Base-by-base conservation (phyloP, 495 filamentous ascomycete species). In the Tuber magnatum region DNA sequence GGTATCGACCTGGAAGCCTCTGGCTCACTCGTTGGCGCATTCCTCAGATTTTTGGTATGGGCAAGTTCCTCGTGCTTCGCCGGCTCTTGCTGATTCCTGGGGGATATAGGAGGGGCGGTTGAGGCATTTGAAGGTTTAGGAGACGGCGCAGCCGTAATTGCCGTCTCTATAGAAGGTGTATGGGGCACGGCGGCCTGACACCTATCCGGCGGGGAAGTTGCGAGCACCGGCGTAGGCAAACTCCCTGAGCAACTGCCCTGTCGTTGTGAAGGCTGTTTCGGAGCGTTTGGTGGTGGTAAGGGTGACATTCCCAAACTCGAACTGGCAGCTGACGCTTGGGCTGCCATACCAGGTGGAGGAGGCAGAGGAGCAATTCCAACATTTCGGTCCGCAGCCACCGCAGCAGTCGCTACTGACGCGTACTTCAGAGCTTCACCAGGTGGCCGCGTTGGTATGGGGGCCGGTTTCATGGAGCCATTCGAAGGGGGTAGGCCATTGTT, bases 351-450 rank as follows among this genome's bases (percentile, higher is more conserved):
- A n/a, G 92, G 93, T 81, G 94, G 94, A 69, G 94, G 94, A 39
- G 94, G 94, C 74, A 97, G 86, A 28, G 94, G 94, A 41, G 93
- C 89, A 78, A 97, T 97, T n/a, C 94, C 94, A 16, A 97, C 91
- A 80, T 86, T 91, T 82, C 94, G 96, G 83, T 97, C 94, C 83
- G 91, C 95, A 70, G 95, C 93, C 16, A 96, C 96, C 1, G 95
- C 95, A 0, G 95, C 96, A 0, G 95, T 96, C 0, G 95, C 95
- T 0, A 95, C 95, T 32, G 95, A 97, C 43, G 96, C 95, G 83
- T 98, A 98, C 84, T 97, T 97, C 78, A 98, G 86, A 0, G 92
- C 92, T 82, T 98, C 94, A 44, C 93, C 94, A 39, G 94, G 91
- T 5, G 92, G 88, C 80, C 93, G 90, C 65, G 92, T 89, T 12